phyloP scores from a whole-genome alignment of 192 early-diverging fungal species.

The Mortierella antarctica region DNA sequence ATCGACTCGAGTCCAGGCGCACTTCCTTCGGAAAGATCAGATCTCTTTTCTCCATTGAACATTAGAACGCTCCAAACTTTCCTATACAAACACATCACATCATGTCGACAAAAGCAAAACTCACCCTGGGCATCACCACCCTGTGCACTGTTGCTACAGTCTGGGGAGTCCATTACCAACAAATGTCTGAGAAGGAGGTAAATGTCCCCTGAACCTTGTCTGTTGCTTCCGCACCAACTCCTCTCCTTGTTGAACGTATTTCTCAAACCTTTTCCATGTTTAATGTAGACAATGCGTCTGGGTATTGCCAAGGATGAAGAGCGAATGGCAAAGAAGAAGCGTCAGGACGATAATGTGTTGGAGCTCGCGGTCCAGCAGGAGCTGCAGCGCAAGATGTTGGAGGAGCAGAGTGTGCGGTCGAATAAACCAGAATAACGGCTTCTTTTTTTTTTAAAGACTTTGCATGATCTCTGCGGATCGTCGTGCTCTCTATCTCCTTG shows the following conservation, averaged over 20 bases:
- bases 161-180: slow-evolving; percentile 50
- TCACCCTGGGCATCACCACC: slow-evolving; percentile 48
- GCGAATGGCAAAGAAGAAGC: slow-evolving; percentile 49
- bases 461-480: too few species aligned
- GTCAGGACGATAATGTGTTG: slow-evolving; percentile 51
- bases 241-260: not conserved
- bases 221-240: not conserved
- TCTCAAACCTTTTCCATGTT: not conserved
- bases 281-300: slow-evolving; percentile 40
- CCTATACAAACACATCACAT: not conserved
- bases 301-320: slow-evolving; percentile 52
- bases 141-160: slow-evolving; percentile 40
- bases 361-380: slow-evolving; percentile 53
- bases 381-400: slow-evolving; percentile 46
- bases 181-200: slow-evolving; percentile 55
- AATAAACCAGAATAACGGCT: not conserved
- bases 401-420: slow-evolving; percentile 49
- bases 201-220: not conserved
- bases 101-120: slow-evolving; percentile 54
- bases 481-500: not conserved
- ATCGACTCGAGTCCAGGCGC: too few species aligned
- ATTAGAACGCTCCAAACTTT: not conserved
- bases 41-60: not conserved
- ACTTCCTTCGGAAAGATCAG: not conserved
- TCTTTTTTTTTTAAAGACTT: too few species aligned